These are phyloP conservation scores for Mucor velutinosus DNA, from an alignment of 371 early-diverging fungal genomes.

Conservation along the genomic window DNA sequence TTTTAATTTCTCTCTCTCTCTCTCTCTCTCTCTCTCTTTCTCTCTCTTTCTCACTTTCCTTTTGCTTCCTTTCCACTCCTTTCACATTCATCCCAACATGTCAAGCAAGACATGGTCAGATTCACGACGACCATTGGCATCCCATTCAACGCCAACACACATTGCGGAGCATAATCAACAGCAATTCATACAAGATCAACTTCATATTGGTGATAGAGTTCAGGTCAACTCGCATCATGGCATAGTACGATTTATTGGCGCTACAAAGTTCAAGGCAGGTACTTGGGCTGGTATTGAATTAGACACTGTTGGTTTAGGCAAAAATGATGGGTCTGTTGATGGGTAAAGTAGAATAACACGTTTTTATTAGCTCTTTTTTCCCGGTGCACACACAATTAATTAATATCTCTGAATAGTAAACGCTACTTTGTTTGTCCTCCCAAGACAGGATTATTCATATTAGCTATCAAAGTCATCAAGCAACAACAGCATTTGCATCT, in stretches of 20 bases:
- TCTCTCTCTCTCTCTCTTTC: not conserved
- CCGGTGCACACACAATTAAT: not conserved
- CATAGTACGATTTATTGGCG: slow-evolving; percentile 67
- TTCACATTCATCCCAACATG: slow-evolving; percentile 3
- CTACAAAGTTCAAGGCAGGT: slow-evolving; percentile 69
- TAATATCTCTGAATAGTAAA: slow-evolving; percentile 12
- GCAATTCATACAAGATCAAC: not conserved
- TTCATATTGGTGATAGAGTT: slow-evolving; percentile 20
- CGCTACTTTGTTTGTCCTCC: slow-evolving; percentile 33
- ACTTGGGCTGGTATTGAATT: slow-evolving; percentile 82
- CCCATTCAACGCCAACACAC: slow-evolving; percentile 11
- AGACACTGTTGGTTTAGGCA: slow-evolving; percentile 66
- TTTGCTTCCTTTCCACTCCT: not conserved
- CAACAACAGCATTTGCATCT: not conserved
- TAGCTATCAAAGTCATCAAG: slow-evolving; percentile 15
- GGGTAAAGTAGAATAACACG: slow-evolving; percentile 42
- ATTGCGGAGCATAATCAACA: not conserved
- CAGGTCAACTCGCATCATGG: slow-evolving; percentile 37
- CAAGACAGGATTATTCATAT: slow-evolving; percentile 29
- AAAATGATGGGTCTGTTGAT: slow-evolving; percentile 72
- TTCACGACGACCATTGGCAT: not conserved
- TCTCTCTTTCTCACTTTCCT: not conserved
- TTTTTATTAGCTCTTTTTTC: not conserved
- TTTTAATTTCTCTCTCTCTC: too few relatives aligned
- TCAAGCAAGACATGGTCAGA: slow-evolving; percentile 20